Percentiles rank a stretch among this genome's conserved stretches.
Conservation (phyloP, 2,329 filamentous ascomycete species). For the Aaosphaeria arxii region DNA sequence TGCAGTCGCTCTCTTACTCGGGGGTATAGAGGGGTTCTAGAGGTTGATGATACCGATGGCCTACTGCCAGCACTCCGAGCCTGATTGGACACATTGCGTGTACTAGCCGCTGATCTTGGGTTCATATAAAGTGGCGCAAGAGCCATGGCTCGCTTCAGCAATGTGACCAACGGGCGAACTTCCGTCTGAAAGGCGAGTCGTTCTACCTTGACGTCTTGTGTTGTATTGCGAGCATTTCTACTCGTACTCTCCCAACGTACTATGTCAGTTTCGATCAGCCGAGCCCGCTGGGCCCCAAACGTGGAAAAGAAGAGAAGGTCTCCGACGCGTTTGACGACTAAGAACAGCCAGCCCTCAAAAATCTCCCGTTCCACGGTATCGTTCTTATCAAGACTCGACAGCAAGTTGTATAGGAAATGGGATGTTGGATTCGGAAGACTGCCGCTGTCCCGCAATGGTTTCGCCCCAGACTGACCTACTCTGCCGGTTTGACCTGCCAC, state of each 20-base stretch:
- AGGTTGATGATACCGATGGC: constrained; percentile 13
- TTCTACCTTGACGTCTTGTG: constrained; percentile 9
- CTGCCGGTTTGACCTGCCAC: no score
- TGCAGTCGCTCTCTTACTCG: constrained; percentile 44
- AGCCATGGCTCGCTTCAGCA: constrained; percentile 40
- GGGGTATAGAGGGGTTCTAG: constrained; percentile 31
- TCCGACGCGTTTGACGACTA: constrained; percentile 40
- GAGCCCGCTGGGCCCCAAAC: constrained; percentile 32
- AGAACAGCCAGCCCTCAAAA: constrained; percentile 44
- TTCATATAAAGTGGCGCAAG: constrained; percentile 38
- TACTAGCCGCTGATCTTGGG: constrained; percentile 8
- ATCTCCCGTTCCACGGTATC: constrained; percentile 35
- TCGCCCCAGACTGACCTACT: no score
- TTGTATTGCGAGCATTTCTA: constrained; percentile 11
- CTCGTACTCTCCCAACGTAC: background rate
- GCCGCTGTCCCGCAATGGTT: no score
- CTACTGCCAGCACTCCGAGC: background rate
- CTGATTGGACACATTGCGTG: constrained; percentile 25
- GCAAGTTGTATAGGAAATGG: constrained; percentile 34
- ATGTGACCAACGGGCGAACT: constrained; percentile 40
- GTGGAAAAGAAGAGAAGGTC: constrained; percentile 37
- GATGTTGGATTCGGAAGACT: constrained; percentile 24
- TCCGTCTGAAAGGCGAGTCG: constrained; percentile 27
- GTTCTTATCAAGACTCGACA: constrained; percentile 36
- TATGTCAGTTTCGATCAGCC: constrained; percentile 26